phyloP scores from a whole-genome alignment of 768 basidiomycete genomes.

The Lyophyllum shimeji region DNA sequence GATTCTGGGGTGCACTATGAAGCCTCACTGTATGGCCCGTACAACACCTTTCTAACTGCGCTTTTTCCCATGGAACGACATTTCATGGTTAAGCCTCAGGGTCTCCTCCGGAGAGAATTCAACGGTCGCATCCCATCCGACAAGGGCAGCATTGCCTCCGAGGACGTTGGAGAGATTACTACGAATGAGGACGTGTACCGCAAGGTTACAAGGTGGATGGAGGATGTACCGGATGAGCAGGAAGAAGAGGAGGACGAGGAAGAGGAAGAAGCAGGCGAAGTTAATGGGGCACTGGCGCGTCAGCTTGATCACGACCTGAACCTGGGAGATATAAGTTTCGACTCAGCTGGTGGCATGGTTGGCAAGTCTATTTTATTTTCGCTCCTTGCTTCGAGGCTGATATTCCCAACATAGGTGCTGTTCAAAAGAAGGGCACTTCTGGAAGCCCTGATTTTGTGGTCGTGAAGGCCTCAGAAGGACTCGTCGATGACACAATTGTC shows the following conservation, averaged over 20 bases:
- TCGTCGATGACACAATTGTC: not conserved
- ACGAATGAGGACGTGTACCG: not conserved
- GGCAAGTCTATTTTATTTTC: not conserved
- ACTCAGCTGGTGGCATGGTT: not conserved
- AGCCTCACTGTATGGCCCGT: not conserved
- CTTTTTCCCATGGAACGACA: not conserved
- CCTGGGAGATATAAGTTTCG: too few species aligned
- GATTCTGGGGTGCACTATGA: not conserved
- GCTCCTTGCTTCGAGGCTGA: not conserved
- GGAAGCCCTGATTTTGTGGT: not conserved
- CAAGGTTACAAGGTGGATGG: too few species aligned
- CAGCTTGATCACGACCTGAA: too few species aligned
- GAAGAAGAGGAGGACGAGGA: too few species aligned
- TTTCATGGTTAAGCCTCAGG: not conserved
- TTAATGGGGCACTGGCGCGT: too few species aligned
- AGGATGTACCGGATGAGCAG: too few species aligned
- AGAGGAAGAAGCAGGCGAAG: too few species aligned
- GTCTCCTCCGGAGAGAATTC: not conserved
- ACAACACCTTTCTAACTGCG: not conserved
- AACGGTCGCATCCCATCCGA: not conserved
- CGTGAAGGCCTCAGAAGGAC: not conserved
- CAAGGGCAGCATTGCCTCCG: not conserved
- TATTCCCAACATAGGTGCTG: not conserved
- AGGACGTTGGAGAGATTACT: not conserved
- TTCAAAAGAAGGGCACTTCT: not conserved